Conservation (phyloP, 345 rosid species). For the Eucalyptus regnans region DNA sequence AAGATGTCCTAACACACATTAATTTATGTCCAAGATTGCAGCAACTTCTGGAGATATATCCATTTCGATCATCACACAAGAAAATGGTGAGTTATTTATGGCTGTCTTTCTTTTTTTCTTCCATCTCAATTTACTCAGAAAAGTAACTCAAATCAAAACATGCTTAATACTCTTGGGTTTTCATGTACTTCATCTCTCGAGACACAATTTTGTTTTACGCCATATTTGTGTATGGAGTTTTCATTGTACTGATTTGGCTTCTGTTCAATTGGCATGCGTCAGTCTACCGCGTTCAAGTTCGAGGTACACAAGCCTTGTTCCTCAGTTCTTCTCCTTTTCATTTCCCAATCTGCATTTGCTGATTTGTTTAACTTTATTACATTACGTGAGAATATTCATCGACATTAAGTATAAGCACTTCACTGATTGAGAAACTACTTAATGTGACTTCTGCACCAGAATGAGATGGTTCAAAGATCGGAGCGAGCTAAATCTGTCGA, state of each 20-base stretch:
- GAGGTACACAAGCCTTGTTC: not conserved
- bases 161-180: not conserved
- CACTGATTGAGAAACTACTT: not conserved
- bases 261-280: not conserved
- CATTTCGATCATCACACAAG: not conserved
- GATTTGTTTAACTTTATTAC: not conserved
- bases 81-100: not conserved
- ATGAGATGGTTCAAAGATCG: conserved; percentile 37
- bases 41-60: not conserved
- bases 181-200: not conserved
- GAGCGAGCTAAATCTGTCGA: conserved; percentile 67
- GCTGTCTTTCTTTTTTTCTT: not conserved
- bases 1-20: not conserved
- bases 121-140: not conserved
- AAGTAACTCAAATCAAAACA: not conserved
- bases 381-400: not conserved
- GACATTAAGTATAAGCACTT: not conserved
- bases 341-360: not conserved
- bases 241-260: not conserved
- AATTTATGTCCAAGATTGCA: not conserved
- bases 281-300: not conserved
- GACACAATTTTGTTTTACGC: not conserved
- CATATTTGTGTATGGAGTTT: not conserved
- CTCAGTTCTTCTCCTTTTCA: not conserved
- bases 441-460: conserved; percentile 25